A percentile compares a stretch with the other conserved stretches of the same genome.
phyloP scores from a whole-genome alignment of 2,329 filamentous ascomycete genomes.

The Paecilomyces dactylethromorphus region DNA sequence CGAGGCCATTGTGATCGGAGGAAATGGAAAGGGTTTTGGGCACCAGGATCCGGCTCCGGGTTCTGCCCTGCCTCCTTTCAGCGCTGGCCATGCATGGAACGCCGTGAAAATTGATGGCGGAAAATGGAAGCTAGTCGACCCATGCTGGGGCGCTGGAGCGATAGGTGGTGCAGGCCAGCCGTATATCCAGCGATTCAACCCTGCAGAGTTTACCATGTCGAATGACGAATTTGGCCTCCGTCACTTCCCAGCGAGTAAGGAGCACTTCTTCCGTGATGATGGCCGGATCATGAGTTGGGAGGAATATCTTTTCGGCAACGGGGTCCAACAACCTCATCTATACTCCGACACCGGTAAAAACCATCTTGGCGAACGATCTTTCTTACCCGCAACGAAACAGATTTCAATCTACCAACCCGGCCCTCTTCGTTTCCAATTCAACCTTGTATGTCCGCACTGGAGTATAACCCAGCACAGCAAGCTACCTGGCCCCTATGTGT shows the following conservation, averaged over 20 bases:
- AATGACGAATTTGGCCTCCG: conserved; percentile 76
- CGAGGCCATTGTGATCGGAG: conserved; percentile 65
- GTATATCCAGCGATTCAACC: conserved; percentile 64
- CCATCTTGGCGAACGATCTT: conserved; percentile 49
- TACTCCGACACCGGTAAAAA: conserved; percentile 40
- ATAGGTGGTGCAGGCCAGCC: conserved; percentile 47
- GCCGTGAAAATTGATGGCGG: conserved; percentile 80
- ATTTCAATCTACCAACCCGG: conserved; percentile 55
- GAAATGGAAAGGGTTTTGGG: conserved; percentile 83
- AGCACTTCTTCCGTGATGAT: conserved; percentile 68
- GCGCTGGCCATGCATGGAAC: conserved; percentile 81
- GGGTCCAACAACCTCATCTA: conserved; percentile 38
- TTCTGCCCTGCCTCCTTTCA: conserved; percentile 57
- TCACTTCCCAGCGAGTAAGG: conserved; percentile 68
- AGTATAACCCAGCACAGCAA: conserved; percentile 59
- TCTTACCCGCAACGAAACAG: conserved; percentile 54
- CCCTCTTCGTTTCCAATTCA: conserved; percentile 71
- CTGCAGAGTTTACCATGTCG: conserved; percentile 52
- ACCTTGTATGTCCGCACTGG: conserved; percentile 77
- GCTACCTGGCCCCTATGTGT: conserved; percentile 58
- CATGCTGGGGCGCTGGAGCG: conserved; percentile 86
- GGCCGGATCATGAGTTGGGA: conserved; percentile 67
- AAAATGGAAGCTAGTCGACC: conserved; percentile 84
- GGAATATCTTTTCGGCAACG: conserved; percentile 66
- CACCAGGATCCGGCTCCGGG: conserved; percentile 58